Percentiles rank a stretch among this genome's conserved stretches.
Conservation (phyloP, 2,329 filamentous ascomycete species). For the Ambrosiella cleistominuta region DNA sequence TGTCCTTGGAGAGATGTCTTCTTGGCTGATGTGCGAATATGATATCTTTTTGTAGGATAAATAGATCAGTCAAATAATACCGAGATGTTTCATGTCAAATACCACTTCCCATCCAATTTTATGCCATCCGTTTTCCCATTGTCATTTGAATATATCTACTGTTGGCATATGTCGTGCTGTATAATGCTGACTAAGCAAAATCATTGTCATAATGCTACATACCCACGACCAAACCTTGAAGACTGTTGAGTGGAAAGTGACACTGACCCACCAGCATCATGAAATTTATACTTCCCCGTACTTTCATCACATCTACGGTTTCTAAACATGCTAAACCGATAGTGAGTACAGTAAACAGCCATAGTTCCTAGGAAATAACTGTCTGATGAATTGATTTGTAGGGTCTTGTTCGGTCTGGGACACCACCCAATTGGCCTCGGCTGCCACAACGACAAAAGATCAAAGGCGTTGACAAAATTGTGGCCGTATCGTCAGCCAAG, state of each 20-base stretch:
- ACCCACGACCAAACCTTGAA: background rate
- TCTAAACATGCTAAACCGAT: conserved; percentile 43
- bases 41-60: background rate
- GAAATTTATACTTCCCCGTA: no score
- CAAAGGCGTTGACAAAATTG: conserved; percentile 69
- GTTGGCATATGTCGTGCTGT: background rate
- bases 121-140: no score
- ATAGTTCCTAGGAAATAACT: background rate
- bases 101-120: no score
- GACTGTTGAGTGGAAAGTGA: no score
- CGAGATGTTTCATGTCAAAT: background rate
- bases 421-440: conserved; percentile 40
- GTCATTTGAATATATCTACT: background rate
- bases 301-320: no score
- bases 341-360: conserved; percentile 29
- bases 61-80: background rate
- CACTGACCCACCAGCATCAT: no score
- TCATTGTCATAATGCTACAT: background rate
- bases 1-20: background rate
- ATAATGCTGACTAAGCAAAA: background rate
- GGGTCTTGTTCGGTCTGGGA: conserved; percentile 69
- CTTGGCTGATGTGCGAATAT: background rate
- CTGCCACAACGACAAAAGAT: conserved; percentile 70
- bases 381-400: conserved; percentile 21
- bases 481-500: conserved; percentile 94